Conservation (phyloP, 352 stramenopile species). For the Phytophthora kernoviae region DNA sequence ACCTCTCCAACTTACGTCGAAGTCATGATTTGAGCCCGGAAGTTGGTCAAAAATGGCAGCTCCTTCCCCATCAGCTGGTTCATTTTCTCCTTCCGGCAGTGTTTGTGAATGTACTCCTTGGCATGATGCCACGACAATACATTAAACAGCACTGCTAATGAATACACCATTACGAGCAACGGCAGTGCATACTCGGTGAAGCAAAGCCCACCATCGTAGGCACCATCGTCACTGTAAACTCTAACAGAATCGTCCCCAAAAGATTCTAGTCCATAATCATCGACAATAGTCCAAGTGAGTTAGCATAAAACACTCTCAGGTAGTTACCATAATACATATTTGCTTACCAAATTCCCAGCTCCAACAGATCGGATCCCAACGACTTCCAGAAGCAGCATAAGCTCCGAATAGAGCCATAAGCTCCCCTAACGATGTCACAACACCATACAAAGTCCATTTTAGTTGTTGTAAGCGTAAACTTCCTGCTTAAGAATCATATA, state of each 20-base stretch:
- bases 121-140: conserved; percentile 74
- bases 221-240: conserved; percentile 71
- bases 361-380: conserved; percentile 60
- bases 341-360: conserved; percentile 51
- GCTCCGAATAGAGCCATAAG: conserved; percentile 85
- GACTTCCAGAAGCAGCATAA: conserved; percentile 78
- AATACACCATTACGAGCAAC: conserved; percentile 64
- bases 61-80: conserved; percentile 73
- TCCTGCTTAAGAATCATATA: not conserved
- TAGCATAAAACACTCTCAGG: not conserved
- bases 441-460: conserved; percentile 7
- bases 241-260: conserved; percentile 57
- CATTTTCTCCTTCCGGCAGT: conserved; percentile 86
- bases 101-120: conserved; percentile 73
- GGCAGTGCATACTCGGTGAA: conserved; percentile 63
- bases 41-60: conserved; percentile 80
- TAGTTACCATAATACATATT: not conserved
- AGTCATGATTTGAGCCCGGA: conserved; percentile 82
- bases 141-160: conserved; percentile 52
- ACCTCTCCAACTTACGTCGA: conserved; percentile 57
- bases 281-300: no score
- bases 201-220: conserved; percentile 75
- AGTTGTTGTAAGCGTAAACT: conserved; percentile 16
- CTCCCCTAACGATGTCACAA: conserved; percentile 51
- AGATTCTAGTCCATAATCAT: conserved; percentile 39